Base-by-base conservation (phyloP, 164 flowering plant species). In the Paratinospora sagittata region DNA sequence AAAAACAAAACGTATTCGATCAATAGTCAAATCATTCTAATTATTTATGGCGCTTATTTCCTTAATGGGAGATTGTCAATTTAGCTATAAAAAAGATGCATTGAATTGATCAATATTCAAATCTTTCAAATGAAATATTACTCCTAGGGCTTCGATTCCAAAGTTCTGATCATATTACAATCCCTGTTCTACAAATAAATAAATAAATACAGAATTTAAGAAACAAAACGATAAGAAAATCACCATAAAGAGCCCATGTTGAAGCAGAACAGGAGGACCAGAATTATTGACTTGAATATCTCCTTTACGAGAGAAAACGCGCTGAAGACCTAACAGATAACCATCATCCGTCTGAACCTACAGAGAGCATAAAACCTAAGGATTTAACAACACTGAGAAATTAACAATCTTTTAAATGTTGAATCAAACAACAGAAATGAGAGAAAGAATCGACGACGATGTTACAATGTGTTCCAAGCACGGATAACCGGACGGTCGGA, bases 161-260 rank as follows among this genome's bases (percentile, higher is more conserved):
- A 3, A 36, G 39, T 36, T 36, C 8, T 36, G 39, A 36, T 36
- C 8, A 36, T 36, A 36, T 36, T 8, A 36, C 39, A 36, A 36
- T 36, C 8, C 39, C 8, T 36, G 3, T 21, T 43, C 33, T 24
- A 45, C 21, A 63, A 63, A n/a, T 30, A 61, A 75, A n/a, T 9
- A 27, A 17, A 27, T n/a, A n/a, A 17, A 2, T 27, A 57, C 41
- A 2, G 11, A 70, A 34, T 65, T 60, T n/a, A n/a, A 45, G 24
- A 65, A 14, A 49, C 0, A 19, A 77, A 27, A 66, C n/a, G n/a
- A 14, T 7, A 16, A 33, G n/a, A 74, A 14, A 8, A 27, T 49
- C 17, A 93, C 97, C 98, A 82, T 84, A 68, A 91, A 86, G 65
- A 93, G 90, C 21, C 97, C 97, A 77, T 93, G 98, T 64, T 81